Conservation (phyloP, 352 stramenopile genomes). For the Globisporangium spinosum region DNA sequence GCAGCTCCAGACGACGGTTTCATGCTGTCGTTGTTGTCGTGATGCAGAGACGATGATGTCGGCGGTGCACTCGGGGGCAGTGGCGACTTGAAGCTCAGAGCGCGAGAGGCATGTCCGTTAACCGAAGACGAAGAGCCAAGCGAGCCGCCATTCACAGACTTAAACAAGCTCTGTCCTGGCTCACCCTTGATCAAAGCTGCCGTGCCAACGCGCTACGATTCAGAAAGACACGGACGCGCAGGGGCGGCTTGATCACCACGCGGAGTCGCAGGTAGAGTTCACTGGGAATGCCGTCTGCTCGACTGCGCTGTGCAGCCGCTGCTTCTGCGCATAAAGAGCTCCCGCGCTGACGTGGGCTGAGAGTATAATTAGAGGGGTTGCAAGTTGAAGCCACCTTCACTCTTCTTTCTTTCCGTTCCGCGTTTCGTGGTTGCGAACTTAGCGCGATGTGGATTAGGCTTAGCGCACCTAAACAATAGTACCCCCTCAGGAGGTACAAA, state of each 20-base stretch:
- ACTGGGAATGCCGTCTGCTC: not conserved
- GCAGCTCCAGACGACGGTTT: not conserved
- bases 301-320: not conserved
- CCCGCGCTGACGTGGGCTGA: not conserved
- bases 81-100: slow-evolving; percentile 3
- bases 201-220: not conserved
- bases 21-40: not conserved
- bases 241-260: not conserved
- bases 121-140: not conserved
- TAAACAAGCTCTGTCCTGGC: not conserved
- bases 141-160: not conserved
- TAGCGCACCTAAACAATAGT: not conserved
- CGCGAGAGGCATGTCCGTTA: not conserved
- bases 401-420: too few relatives aligned
- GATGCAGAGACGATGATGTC: not conserved
- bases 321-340: not conserved
- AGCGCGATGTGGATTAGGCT: not conserved
- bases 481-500: not conserved
- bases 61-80: not conserved
- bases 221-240: not conserved
- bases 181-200: not conserved
- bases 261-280: not conserved
- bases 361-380: not conserved
- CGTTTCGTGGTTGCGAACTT: not conserved
- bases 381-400: too few relatives aligned